These are phyloP conservation scores for Capsicum baccatum DNA, from an alignment of 257 asterid genomes.

Conservation along the genomic window DNA sequence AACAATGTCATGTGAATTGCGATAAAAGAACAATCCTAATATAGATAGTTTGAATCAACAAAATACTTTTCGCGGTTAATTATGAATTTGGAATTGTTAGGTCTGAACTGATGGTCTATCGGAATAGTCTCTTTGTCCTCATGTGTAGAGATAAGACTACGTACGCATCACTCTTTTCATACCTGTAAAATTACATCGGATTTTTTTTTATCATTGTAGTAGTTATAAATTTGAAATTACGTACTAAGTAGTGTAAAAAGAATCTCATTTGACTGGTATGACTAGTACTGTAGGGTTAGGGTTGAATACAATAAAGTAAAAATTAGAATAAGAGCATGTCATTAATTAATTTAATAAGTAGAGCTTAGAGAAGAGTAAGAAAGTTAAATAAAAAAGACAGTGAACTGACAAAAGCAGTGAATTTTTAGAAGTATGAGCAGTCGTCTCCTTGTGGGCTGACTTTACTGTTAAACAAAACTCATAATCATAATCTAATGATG, in stretches of 20 bases:
- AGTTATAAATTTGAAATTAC: background rate
- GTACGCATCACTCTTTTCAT: too few species aligned
- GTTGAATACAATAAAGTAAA: background rate
- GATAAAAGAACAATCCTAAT: background rate
- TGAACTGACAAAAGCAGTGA: slow-evolving; percentile 76
- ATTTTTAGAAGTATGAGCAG: slow-evolving; percentile 73
- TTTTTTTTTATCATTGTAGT: too few species aligned
- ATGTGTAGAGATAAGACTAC: too few species aligned
- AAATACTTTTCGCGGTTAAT: background rate
- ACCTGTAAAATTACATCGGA: too few species aligned
- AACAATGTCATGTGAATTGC: background rate
- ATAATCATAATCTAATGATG: slow-evolving; percentile 87
- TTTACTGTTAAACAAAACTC: slow-evolving; percentile 46
- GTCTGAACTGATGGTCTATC: too few species aligned
- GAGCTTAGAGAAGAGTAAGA: slow-evolving; percentile 20
- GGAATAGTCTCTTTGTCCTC: too few species aligned
- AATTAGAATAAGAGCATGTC: too few species aligned
- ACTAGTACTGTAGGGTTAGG: background rate
- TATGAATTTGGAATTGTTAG: background rate
- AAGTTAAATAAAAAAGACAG: slow-evolving; percentile 31
- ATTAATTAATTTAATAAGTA: background rate
- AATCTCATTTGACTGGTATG: slow-evolving; percentile 12
- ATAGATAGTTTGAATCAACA: background rate
- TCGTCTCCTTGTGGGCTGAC: slow-evolving; percentile 92
- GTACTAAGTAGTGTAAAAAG: background rate